Evolutionary conservation across 768 basidiomycete genomes (phyloP), one percentile per base, ranked within the genome.

Genomic region (Hygrophorus pudorinus): DNA sequence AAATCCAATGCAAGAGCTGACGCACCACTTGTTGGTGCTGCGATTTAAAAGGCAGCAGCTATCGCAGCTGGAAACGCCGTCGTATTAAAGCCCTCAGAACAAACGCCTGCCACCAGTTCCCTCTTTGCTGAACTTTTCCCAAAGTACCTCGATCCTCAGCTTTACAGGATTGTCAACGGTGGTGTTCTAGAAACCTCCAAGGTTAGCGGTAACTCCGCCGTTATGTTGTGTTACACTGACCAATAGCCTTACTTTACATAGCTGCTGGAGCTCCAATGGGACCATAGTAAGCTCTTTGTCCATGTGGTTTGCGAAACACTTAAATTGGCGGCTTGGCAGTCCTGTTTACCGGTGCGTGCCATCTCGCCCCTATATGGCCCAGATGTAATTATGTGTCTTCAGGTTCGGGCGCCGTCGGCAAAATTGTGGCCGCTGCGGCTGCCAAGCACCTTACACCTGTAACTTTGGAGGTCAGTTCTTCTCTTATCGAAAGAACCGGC

Each of bases 11-110:
- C 28, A 29, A 29, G 43, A 11, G 41, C 34, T 21, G 14, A 21
- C 24, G 24, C 24, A 24, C 7, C 3, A n/a, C n/a, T n/a, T n/a
- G n/a, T n/a, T n/a, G n/a, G n/a, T n/a, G 24, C 34, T 40, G 30
- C 32, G 14, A n/a, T 42, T 20, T 36, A 34, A 42, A 49, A 69
- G 65, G 70, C 71, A 36, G 81, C 81, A 6, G 89, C 89, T 1
- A 73, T 93, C 32, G 81, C 87, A 0, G 85, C 87, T 2, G 90
- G 90, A 5, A 81, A 80, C 52, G 67, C 82, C 0, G 76, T 74
- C 2, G 61, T 82, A 4, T 37, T 90, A 41, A 92, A 92, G 58
- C 85, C 85, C 0, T 83, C 89, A 1, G 90, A 92, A 54, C 61
- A 75, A 2, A 64, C 75, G 0, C 75, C 81, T 0, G 70, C 73